phyloP scores from a whole-genome alignment of 1,284 basidiomycete genomes.

The Fistulinella cinereoalba region DNA sequence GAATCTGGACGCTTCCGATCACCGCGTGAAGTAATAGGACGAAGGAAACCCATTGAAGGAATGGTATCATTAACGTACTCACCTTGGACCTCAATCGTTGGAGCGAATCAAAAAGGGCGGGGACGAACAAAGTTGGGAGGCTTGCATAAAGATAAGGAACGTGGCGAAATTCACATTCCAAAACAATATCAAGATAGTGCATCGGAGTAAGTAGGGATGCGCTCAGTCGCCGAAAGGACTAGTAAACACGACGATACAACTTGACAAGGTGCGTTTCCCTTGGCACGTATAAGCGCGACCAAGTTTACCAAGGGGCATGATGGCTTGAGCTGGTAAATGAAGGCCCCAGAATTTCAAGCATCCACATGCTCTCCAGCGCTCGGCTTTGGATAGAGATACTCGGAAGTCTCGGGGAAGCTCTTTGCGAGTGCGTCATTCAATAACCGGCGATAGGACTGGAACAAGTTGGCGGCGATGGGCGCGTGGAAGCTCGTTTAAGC shows the following conservation, averaged over 20 bases:
- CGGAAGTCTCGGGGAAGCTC: constrained; percentile 32
- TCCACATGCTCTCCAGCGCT: constrained; percentile 9
- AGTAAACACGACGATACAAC: constrained; percentile 2
- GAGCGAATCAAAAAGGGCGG: constrained; percentile 19
- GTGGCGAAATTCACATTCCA: constrained; percentile 15
- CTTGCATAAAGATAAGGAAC: constrained; percentile 24
- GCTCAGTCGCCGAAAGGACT: constrained; percentile 5
- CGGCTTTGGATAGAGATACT: constrained; percentile 22
- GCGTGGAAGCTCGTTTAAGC: not conserved
- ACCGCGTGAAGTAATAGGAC: constrained; percentile 22
- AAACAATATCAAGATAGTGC: constrained; percentile 7
- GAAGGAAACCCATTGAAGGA: constrained; percentile 6
- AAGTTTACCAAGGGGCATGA: constrained; percentile 1
- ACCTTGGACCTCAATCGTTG: constrained; percentile 11
- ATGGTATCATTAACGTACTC: constrained; percentile 19
- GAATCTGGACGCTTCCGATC: constrained; percentile 30
- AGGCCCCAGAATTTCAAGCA: constrained; percentile 6
- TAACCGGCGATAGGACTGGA: constrained; percentile 33
- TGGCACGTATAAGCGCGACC: constrained; percentile 9
- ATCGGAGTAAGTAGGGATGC: constrained; percentile 2
- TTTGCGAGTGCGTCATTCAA: constrained; percentile 33
- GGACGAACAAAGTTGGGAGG: constrained; percentile 10
- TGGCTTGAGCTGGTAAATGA: constrained; percentile 5
- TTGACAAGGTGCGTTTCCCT: not conserved
- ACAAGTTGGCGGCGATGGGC: not conserved